Evolutionary conservation across 176 grass and related monocot species (phyloP).

Genomic region (Tillandsia fasciculata): DNA sequence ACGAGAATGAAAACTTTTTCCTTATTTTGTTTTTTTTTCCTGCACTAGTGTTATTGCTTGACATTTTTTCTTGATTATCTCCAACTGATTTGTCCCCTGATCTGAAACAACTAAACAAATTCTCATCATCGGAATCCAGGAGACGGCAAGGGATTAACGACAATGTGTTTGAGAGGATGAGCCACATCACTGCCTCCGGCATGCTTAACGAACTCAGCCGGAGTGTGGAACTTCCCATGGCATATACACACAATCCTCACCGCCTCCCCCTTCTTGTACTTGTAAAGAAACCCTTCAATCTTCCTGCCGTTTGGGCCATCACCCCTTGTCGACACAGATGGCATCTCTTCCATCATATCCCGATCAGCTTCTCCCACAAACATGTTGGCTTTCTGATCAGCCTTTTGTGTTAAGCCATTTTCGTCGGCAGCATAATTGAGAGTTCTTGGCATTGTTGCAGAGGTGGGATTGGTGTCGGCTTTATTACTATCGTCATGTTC

Average conservation of each 20-base stretch:
- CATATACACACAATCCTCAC: conserved; percentile 12
- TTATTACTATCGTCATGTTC: not conserved
- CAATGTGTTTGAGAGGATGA: conserved; percentile 9
- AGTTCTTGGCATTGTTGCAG: not conserved
- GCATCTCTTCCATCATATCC: conserved; percentile 2
- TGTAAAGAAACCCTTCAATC: conserved; percentile 7
- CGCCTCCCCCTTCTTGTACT: not conserved
- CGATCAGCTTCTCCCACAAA: not conserved
- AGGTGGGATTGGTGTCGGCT: not conserved
- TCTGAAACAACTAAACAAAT: not conserved
- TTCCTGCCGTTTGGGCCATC: conserved; percentile 5
- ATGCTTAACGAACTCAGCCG: not conserved
- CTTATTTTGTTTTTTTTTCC: too few species aligned
- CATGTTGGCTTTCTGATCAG: not conserved
- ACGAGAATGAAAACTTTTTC: too few species aligned
- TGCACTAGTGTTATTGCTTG: too few species aligned
- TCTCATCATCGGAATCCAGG: not conserved
- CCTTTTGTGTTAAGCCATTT: not conserved
- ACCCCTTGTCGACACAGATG: not conserved
- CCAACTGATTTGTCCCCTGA: too few species aligned
- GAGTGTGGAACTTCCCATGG: conserved; percentile 10
- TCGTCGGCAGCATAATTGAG: not conserved
- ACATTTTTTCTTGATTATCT: too few species aligned
- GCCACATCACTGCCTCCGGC: not conserved
- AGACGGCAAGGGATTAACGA: not conserved